Conservation (phyloP, 192 early-diverging fungal species). For the Linnemannia elongata region DNA sequence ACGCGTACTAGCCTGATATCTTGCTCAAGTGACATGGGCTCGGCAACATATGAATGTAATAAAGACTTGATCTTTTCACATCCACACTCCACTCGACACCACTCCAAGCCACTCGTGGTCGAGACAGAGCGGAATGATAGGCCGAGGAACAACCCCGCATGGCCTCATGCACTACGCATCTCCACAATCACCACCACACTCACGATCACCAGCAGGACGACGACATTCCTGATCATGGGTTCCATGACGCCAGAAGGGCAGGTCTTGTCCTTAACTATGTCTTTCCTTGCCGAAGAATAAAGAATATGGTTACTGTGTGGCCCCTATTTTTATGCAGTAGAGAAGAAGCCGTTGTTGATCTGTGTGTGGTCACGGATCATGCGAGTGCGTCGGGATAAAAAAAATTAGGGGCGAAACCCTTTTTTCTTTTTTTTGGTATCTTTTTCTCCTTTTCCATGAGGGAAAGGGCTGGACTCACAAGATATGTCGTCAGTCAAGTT, state of each 20-base stretch:
- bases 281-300: background rate
- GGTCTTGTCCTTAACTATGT: background rate
- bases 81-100: background rate
- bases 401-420: background rate
- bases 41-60: background rate
- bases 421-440: no score
- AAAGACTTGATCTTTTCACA: background rate
- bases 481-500: background rate
- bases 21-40: no score
- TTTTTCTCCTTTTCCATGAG: background rate
- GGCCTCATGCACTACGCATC: background rate
- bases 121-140: no score
- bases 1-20: no score
- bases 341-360: background rate
- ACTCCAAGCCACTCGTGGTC: no score
- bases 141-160: no score
- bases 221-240: slow-evolving; percentile 1
- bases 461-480: background rate
- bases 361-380: background rate
- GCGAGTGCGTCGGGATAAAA: background rate
- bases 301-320: background rate
- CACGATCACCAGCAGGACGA: background rate
- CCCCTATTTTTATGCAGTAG: background rate
- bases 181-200: background rate
- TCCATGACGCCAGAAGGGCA: background rate